These are phyloP conservation scores for Tylopilus balloui DNA, from an alignment of 768 basidiomycete species.

Conservation along the genomic window DNA sequence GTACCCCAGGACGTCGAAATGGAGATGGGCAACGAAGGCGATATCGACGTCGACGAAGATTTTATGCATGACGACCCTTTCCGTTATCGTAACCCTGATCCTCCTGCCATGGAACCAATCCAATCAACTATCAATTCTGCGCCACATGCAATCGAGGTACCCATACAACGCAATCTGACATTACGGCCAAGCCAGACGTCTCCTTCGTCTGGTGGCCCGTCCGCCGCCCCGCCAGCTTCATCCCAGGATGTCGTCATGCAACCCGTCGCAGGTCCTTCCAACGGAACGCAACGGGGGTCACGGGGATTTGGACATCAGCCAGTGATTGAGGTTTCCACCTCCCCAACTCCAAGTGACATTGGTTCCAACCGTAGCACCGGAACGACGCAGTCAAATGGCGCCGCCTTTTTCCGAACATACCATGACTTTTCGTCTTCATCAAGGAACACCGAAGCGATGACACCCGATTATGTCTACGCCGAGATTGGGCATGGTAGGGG, in stretches of 20 bases:
- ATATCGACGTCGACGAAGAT: constrained; percentile 47
- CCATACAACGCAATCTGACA: constrained; percentile 29
- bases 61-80: constrained; percentile 32
- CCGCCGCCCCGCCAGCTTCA: background rate
- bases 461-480: constrained; percentile 70
- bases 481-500: constrained; percentile 76
- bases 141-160: constrained; percentile 22
- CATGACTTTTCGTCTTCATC: constrained; percentile 41
- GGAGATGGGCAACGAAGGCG: constrained; percentile 34
- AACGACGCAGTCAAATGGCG: constrained; percentile 51
- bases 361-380: constrained; percentile 51
- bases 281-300: constrained; percentile 36
- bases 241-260: constrained; percentile 31
- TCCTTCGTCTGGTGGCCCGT: constrained; percentile 7
- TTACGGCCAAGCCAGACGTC: constrained; percentile 19
- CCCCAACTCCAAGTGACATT: constrained; percentile 60
- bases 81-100: constrained; percentile 21
- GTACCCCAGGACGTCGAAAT: constrained; percentile 30
- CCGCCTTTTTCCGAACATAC: constrained; percentile 59
- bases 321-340: constrained; percentile 56
- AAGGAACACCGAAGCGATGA: constrained; percentile 52
- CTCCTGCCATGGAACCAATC: constrained; percentile 8
- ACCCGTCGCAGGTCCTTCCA: constrained; percentile 34
- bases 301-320: constrained; percentile 49
- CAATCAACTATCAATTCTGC: constrained; percentile 11